Conservation (phyloP, 1,284 basidiomycete species). For the Ceratorhiza oryzae-sativae region DNA sequence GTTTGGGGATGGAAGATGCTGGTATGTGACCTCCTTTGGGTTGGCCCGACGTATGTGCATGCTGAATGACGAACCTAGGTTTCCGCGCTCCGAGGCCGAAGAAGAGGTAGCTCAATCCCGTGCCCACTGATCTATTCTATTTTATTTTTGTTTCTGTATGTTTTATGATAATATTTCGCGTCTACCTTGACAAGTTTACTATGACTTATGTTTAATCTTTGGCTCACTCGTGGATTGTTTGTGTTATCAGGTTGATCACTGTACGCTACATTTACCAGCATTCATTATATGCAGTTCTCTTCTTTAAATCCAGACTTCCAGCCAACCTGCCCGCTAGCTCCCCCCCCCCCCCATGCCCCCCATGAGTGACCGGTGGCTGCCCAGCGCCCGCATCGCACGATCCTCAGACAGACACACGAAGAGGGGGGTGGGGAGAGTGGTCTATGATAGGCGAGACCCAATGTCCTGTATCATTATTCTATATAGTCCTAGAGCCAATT, state of each 20-base stretch:
- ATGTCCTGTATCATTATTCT: no score
- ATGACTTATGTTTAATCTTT: background rate
- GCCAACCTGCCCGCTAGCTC: no score
- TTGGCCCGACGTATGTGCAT: background rate
- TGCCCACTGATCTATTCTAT: background rate
- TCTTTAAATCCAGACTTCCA: no score
- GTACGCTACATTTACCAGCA: no score
- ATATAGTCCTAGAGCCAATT: no score
- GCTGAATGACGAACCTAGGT: background rate
- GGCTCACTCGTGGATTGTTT: background rate
- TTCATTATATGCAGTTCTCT: no score
- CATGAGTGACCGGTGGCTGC: no score
- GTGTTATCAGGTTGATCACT: background rate
- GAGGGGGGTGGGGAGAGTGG: no score
- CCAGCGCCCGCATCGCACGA: no score
- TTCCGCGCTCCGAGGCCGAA: conserved; percentile 13
- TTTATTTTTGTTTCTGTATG: background rate
- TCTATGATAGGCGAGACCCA: no score
- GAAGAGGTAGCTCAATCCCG: background rate
- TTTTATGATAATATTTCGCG: background rate
- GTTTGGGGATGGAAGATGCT: conserved; percentile 32
- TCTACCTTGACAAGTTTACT: background rate
- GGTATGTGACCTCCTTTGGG: background rate
- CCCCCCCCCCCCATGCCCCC: no score
- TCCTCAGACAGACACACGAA: no score